These are phyloP conservation scores for Penicillium subrubescens DNA, from an alignment of 495 filamentous ascomycete species.

Conservation along the genomic window DNA sequence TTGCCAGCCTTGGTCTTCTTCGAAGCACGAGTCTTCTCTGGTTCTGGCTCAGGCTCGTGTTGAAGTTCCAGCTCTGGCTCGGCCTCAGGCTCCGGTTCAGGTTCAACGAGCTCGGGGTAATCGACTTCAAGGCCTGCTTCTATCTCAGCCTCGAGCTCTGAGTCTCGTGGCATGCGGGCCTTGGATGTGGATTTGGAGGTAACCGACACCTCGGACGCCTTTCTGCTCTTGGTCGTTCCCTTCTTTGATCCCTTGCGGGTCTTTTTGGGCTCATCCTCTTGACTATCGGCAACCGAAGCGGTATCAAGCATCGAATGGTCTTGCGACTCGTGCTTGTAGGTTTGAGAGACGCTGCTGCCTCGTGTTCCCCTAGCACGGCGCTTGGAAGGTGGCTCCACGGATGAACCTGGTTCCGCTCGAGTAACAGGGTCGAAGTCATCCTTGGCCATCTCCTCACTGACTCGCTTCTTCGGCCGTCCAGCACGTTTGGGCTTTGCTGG, in stretches of 20 bases:
- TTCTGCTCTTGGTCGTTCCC: constrained; percentile 46
- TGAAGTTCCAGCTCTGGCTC: not conserved
- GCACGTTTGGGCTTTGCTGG: constrained; percentile 45
- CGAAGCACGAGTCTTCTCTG: constrained; percentile 33
- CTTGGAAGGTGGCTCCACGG: constrained; percentile 62
- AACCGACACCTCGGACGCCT: constrained; percentile 55
- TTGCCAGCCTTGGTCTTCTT: constrained; percentile 44
- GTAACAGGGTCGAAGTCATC: constrained; percentile 34
- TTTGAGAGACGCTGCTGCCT: constrained; percentile 38
- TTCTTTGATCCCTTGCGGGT: constrained; percentile 47
- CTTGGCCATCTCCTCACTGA: constrained; percentile 62
- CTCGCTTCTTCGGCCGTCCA: constrained; percentile 63
- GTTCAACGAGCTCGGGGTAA: constrained; percentile 14
- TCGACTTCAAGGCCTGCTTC: constrained; percentile 61
- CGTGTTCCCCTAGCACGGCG: constrained; percentile 62
- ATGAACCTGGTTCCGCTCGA: constrained; percentile 36
- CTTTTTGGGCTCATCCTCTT: constrained; percentile 37
- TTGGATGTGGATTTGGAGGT: constrained; percentile 43
- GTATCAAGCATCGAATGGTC: constrained; percentile 30
- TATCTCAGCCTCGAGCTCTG: constrained; percentile 69
- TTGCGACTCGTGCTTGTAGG: constrained; percentile 18
- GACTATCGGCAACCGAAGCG: constrained; percentile 24
- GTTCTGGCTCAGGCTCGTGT: constrained; percentile 31
- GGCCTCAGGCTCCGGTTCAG: constrained; percentile 28
- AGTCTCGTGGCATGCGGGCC: constrained; percentile 53